Evolutionary conservation across 164 flowering plant genomes (phyloP), one percentile per base, ranked within the genome.

Genomic region (Liriodendron chinense): DNA sequence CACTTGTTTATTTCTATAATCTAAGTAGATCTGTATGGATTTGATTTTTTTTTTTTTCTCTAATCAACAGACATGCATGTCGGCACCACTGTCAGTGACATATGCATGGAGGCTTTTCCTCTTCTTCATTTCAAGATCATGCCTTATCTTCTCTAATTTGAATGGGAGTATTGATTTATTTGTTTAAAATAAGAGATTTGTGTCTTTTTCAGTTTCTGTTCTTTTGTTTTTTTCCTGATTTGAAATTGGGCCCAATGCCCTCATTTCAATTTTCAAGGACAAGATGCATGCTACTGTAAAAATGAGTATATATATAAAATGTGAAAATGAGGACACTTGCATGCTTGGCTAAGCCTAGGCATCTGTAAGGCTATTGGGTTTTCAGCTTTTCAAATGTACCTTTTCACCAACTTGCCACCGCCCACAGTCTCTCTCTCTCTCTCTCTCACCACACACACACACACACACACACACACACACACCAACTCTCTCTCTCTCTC

Each of bases 401-500:
- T 24, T 66, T 66, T 66, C 26, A 20, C 69, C 47, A 66, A 8
- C 28, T 66, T 13, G 9, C 65, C 23, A 7, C 65, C 69, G 16
- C 69, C 47, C 21, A n/a, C 69, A 28, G 9, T 4, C 53, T 48
- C 53, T 48, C 53, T 8, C 22, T 64, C 16, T 64, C 67, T 64
- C 67, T 64, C 66, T 61, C 65, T 61, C 21, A 8, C 64, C 64
- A 3, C 64, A 16, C 23, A 13, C n/a, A 13, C n/a, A 4, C 62
- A 1, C 43, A 1, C 43, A 1, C 43, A 1, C 43, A 4, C 43
- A 7, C 5, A 34, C 5, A 34, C 3, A 34, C 43, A 34, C 43
- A 34, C 43, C n/a, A n/a, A n/a, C n/a, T 61, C 64, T 22, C 66
- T 63, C 66, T 64, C 67, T 23, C 67, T 23, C 65, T 62, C 65